Conservation (phyloP, 495 filamentous ascomycete species). For the Aspergillus hancockii region DNA sequence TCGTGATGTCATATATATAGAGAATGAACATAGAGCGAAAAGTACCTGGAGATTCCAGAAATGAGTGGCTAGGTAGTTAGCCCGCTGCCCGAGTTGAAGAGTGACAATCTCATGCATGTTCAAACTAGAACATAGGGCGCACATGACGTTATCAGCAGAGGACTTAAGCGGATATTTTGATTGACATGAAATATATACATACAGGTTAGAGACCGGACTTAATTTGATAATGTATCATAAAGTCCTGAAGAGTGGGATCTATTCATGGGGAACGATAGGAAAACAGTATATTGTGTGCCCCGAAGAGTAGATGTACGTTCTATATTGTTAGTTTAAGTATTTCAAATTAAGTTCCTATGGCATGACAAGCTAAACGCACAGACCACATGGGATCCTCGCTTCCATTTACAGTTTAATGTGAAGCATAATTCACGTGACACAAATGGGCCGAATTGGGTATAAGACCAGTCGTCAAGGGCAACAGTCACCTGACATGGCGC, state of each 20-base stretch:
- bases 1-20: neutral
- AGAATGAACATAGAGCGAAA: neutral
- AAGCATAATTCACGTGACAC: constrained; percentile 15
- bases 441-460: constrained; percentile 8
- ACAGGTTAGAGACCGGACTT: neutral
- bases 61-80: constrained; percentile 94
- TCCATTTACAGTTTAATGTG: constrained; percentile 2
- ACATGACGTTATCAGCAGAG: neutral
- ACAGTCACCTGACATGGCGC: constrained; percentile 38
- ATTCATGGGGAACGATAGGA: neutral
- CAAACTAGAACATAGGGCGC: neutral
- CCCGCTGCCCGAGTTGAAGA: constrained; percentile 86
- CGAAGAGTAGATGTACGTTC: too few species aligned
- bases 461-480: constrained; percentile 34
- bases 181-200: neutral
- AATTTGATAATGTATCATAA: too few species aligned
- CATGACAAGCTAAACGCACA: neutral
- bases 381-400: constrained; percentile 5
- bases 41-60: constrained; percentile 94
- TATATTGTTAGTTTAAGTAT: neutral
- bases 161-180: neutral
- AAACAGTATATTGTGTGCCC: too few species aligned
- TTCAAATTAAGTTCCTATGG: neutral
- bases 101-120: constrained; percentile 95
- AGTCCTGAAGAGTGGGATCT: too few species aligned